Conservation (phyloP, 164 flowering plant genomes). For the Houttuynia cordata region DNA sequence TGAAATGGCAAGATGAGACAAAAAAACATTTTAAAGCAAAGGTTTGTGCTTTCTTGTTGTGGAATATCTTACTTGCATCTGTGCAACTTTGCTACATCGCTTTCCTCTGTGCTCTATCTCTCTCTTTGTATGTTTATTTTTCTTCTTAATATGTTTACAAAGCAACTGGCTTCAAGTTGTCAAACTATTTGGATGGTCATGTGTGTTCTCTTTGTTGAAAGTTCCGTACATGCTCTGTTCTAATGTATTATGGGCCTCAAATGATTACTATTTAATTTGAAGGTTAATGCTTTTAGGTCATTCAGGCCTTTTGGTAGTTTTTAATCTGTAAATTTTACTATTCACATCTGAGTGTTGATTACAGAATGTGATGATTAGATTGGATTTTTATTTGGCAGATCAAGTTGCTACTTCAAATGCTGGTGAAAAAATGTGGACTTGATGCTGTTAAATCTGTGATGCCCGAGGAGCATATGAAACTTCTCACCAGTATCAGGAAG, state of each 20-base stretch:
- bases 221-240: too few relatives aligned
- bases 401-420: slow-evolving; percentile 85
- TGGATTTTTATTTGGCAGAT: slow-evolving; percentile 28
- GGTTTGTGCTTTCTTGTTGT: slow-evolving; percentile 24
- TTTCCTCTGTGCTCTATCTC: too few relatives aligned
- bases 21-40: slow-evolving; percentile 87
- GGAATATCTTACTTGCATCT: too few relatives aligned
- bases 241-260: too few relatives aligned
- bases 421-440: slow-evolving; percentile 80
- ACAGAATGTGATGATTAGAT: not conserved
- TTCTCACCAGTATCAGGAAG: slow-evolving; percentile 88
- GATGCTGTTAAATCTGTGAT: slow-evolving; percentile 93
- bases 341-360: not conserved
- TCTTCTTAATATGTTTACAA: too few relatives aligned
- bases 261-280: too few relatives aligned
- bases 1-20: slow-evolving; percentile 72
- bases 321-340: too few relatives aligned
- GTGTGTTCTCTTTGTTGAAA: too few relatives aligned
- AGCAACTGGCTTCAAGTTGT: too few relatives aligned
- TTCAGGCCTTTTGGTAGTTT: not conserved
- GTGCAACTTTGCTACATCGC: too few relatives aligned
- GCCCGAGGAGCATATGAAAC: slow-evolving; percentile 97
- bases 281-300: not conserved
- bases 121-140: too few relatives aligned
- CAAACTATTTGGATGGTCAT: too few relatives aligned